Evolutionary conservation across 108 stramenopile species (phyloP), one percentile per base, ranked within the genome.

Genomic region (Phaeodactylum tricornutum): DNA sequence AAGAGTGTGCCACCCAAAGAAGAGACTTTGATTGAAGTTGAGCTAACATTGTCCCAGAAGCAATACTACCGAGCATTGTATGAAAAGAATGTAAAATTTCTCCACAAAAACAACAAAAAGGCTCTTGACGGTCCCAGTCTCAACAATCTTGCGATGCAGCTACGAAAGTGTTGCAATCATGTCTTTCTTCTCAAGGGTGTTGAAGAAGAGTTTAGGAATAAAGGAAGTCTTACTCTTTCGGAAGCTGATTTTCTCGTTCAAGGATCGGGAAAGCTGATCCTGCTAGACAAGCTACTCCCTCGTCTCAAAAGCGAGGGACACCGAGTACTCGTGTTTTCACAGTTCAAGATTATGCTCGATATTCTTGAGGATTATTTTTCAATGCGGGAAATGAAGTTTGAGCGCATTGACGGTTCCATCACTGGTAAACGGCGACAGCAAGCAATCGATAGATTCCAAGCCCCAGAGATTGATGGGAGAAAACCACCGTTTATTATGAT

Each of bases 331-430:
- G 69, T 99, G 14, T 99, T 99, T 65, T 81, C 74, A 20, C 98
- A 99, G 57, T 97, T 98, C 75, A 93, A 93, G 41, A 86, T 95
- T 14, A 94, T 99, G 89, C 77, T 99, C 53, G 94, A 98, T 59
- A 81, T 99, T 25, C 64, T 99, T 17, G 96, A 96, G 53, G 97
- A 98, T 35, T 99, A 93, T 57, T 71, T 96, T 4, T 26, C 61
- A 17, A 46, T 52, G 11, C 67, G 92, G 0, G 41, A 59, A 8
- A 77, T 72, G 62, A 69, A 74, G 41, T 89, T 66, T 67, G 92
- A 91, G 30, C 77, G 98, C 1, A 84, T 99, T 45, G 98, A 99
- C 60, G 98, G 98, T 17, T 81, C 81, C 48, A 92, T 97, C 45
- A 88, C 92, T 25, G 96, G 96, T 4, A 48, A 70, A 8, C 77